Evolutionary conservation across 306 rosid genomes (phyloP).

Genomic region (Castanopsis chinensis): DNA sequence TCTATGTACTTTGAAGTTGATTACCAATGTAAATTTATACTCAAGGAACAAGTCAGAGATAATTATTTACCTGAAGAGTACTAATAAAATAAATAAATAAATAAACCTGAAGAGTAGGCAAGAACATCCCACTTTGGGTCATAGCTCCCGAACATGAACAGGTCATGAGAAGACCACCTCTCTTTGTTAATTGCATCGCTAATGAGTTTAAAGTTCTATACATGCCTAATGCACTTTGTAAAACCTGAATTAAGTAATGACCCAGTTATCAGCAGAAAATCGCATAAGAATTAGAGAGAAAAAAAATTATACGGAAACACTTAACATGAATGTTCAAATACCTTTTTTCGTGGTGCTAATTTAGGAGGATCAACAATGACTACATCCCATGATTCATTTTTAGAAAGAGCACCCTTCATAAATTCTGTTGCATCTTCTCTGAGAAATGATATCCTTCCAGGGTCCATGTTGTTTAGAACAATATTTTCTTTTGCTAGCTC

Average conservation of each 20-base stretch:
- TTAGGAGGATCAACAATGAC: constrained; percentile 91
- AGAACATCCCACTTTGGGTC: constrained; percentile 79
- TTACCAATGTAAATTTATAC: background rate
- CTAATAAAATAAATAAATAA: no score
- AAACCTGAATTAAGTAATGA: constrained; percentile 47
- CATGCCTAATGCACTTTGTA: constrained; percentile 84
- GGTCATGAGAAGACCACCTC: constrained; percentile 92
- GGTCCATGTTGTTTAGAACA: constrained; percentile 68
- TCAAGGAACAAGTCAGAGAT: background rate
- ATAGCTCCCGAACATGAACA: constrained; percentile 96
- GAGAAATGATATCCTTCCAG: constrained; percentile 62
- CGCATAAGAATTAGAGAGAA: constrained; percentile 2
- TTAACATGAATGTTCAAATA: constrained; percentile 7
- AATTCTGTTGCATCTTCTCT: constrained; percentile 70
- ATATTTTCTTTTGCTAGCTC: constrained; percentile 89
- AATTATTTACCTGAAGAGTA: constrained; percentile 65
- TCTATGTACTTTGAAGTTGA: background rate
- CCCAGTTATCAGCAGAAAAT: constrained; percentile 6
- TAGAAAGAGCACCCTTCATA: constrained; percentile 77
- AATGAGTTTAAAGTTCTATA: constrained; percentile 79
- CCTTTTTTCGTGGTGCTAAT: constrained; percentile 88
- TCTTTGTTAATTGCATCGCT: constrained; percentile 82
- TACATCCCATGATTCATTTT: constrained; percentile 80
- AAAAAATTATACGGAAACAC: constrained; percentile 1
- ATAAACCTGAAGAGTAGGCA: constrained; percentile 82